Percentiles rank a stretch among this genome's conserved stretches.
Conservation (phyloP, 768 basidiomycete genomes). For the Agrocybe chaxingu region DNA sequence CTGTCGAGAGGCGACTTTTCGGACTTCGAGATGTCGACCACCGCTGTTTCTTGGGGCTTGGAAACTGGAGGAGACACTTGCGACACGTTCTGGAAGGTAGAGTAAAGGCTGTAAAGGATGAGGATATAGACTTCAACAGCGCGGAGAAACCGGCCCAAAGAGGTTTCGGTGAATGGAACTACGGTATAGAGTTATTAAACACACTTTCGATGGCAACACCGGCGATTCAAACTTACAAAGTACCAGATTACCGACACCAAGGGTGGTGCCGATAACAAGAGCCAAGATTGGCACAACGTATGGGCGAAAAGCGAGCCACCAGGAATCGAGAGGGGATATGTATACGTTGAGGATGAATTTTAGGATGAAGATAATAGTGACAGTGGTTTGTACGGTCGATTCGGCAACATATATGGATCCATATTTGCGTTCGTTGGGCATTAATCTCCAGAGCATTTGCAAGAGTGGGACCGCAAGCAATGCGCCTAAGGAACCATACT, state of each 20-base stretch:
- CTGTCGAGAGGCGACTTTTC: conserved; percentile 1
- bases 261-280: conserved; percentile 45
- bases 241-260: conserved; percentile 56
- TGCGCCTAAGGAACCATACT: conserved; percentile 45
- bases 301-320: conserved; percentile 40
- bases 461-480: conserved; percentile 48
- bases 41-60: neutral
- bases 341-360: conserved; percentile 60
- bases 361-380: conserved; percentile 56
- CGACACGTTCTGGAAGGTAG: conserved; percentile 21
- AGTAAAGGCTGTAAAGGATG: conserved; percentile 54
- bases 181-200: neutral
- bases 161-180: conserved; percentile 71
- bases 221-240: conserved; percentile 43
- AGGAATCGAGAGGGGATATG: conserved; percentile 35
- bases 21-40: neutral
- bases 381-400: conserved; percentile 52
- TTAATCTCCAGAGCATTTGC: conserved; percentile 63
- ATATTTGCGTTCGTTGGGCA: conserved; percentile 31
- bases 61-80: neutral
- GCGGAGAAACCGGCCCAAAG: conserved; percentile 64
- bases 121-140: conserved; percentile 62
- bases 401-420: conserved; percentile 56
- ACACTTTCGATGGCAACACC: neutral
- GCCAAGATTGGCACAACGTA: conserved; percentile 51